These are phyloP conservation scores for Inga oerstediana DNA, from an alignment of 306 rosid genomes.

Conservation along the genomic window DNA sequence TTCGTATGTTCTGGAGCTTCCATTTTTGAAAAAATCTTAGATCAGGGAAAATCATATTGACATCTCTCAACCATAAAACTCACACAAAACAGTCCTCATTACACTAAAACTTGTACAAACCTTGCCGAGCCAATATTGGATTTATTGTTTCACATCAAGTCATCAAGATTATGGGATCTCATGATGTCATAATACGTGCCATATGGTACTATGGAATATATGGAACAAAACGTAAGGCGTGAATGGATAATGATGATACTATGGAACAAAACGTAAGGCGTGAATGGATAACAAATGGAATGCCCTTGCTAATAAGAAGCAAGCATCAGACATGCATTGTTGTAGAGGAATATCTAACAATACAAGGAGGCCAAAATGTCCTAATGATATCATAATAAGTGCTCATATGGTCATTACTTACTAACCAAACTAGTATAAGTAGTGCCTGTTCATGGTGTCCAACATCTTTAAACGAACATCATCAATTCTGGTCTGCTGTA, in stretches of 20 bases:
- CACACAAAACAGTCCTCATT: neutral
- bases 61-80: neutral
- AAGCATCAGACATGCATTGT: neutral
- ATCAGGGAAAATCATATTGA: neutral
- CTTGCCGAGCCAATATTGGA: neutral
- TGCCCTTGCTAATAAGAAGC: neutral
- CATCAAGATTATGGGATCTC: neutral
- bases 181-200: too few species aligned
- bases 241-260: neutral
- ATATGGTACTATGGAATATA: too few species aligned
- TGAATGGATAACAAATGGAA: neutral
- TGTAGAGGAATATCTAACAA: neutral
- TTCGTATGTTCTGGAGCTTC: neutral
- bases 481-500: constrained; percentile 65
- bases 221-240: too few species aligned
- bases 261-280: neutral
- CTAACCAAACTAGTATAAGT: neutral
- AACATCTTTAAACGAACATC: constrained; percentile 44
- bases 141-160: neutral
- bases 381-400: neutral
- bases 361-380: neutral
- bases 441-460: neutral
- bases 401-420: neutral
- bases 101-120: neutral
- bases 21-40: neutral